Percentiles rank a stretch among this genome's conserved stretches.
Conservation (phyloP, 208 protist genomes). For the Leishmania lainsoni region DNA sequence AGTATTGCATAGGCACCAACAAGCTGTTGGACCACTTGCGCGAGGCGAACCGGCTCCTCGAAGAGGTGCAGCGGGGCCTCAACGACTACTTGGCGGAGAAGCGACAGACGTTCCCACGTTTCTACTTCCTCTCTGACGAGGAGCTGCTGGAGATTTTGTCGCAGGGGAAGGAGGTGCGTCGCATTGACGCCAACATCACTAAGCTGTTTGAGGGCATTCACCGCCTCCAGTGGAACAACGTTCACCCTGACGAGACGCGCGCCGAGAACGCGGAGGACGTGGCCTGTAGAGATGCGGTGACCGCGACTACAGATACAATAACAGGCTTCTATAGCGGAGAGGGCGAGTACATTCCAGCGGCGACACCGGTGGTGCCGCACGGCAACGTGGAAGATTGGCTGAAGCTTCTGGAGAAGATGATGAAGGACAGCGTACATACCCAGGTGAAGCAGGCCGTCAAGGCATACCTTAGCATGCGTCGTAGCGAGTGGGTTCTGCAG, state of each 20-base stretch:
- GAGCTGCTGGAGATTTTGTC: constrained; percentile 96
- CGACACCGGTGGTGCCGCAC: constrained; percentile 83
- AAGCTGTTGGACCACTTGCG: constrained; percentile 95
- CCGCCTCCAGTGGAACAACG: constrained; percentile 76
- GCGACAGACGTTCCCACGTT: constrained; percentile 93
- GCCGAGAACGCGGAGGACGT: not conserved
- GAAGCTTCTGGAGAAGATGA: constrained; percentile 92
- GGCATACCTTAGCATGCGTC: constrained; percentile 66
- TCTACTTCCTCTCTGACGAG: constrained; percentile 95
- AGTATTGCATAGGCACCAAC: constrained; percentile 93
- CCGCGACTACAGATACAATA: constrained; percentile 58
- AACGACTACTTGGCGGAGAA: constrained; percentile 98
- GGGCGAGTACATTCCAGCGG: constrained; percentile 92
- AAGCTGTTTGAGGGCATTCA: constrained; percentile 97
- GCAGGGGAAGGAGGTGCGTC: constrained; percentile 94
- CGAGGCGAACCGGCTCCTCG: constrained; percentile 94
- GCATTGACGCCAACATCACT: constrained; percentile 95
- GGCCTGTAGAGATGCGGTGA: not conserved
- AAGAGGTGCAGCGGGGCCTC: constrained; percentile 96
- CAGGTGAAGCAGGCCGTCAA: constrained; percentile 70
- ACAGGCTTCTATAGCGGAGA: constrained; percentile 94
- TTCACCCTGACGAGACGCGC: not conserved
- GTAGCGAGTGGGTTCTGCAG: constrained; percentile 88
- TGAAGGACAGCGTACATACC: constrained; percentile 89
- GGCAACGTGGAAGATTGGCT: constrained; percentile 98